Evolutionary conservation across 2,329 filamentous ascomycete species (phyloP).

Genomic region (Camillea tinctor): DNA sequence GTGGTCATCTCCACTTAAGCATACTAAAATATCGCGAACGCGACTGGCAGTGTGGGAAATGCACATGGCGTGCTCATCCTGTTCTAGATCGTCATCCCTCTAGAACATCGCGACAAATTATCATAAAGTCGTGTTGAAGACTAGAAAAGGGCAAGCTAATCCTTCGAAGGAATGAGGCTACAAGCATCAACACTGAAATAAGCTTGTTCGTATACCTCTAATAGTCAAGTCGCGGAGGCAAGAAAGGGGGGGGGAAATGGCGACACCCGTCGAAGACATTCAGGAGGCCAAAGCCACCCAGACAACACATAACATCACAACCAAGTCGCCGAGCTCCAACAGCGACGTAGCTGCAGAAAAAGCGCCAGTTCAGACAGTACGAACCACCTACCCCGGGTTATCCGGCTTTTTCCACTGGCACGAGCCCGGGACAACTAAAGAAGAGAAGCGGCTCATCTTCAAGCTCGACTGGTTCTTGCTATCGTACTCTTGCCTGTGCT

Average conservation of each 20-base stretch:
- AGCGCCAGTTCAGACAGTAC: not conserved
- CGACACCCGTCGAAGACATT: constrained; percentile 3
- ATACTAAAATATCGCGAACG: not conserved
- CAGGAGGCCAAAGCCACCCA: not conserved
- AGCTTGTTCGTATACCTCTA: not conserved
- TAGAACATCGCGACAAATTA: not conserved
- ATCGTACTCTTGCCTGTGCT: constrained; percentile 43
- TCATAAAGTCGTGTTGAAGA: not conserved
- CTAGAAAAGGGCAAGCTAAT: not conserved
- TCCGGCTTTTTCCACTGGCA: constrained; percentile 5
- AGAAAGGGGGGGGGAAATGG: not conserved
- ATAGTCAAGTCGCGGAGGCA: no score
- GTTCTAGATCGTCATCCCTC: not conserved
- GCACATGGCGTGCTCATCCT: not conserved
- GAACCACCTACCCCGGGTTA: not conserved
- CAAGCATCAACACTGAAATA: not conserved
- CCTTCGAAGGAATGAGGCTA: not conserved
- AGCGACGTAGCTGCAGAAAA: not conserved
- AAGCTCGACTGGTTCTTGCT: constrained; percentile 24
- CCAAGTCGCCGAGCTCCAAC: not conserved
- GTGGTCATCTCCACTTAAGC: not conserved
- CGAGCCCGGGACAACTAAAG: not conserved
- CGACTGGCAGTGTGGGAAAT: not conserved
- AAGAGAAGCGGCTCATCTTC: constrained; percentile 40
- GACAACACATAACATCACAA: not conserved